Evolutionary conservation across 2,329 filamentous ascomycete genomes (phyloP), one percentile per base, ranked within the genome.

Genomic region (Cercospora sp.): DNA sequence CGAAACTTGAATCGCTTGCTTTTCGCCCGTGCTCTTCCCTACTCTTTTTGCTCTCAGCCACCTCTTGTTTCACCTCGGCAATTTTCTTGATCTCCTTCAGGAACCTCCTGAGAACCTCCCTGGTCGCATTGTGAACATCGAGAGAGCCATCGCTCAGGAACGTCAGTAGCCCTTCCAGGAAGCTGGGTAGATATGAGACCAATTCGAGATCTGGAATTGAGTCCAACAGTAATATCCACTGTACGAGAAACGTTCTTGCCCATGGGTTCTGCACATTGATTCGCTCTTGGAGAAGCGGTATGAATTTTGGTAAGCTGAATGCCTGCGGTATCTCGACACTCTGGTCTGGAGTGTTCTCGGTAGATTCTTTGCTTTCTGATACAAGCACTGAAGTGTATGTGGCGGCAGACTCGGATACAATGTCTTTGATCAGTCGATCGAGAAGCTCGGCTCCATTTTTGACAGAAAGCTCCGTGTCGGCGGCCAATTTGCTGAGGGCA

Each of bases 371-470:
- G 9, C 83, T 80, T 7, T 83, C 79, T 28, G 84, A 83, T 57
- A 87, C 86, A 26, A 99, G 83, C 9, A 97, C 87, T 0, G 95
- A 98, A 6, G 98, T 90, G 79, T 99, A 99, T 4, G 93, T 95
- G 53, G 94, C 92, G 13, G 94, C 94, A 5, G 94, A 97, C 80
- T 98, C 94, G 2, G 94, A 91, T 3, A 98, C 93, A 69, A 98
- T 97, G 75, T 98, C 94, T 80, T 97, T 97, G 77, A 99, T 90
- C 59, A 99, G 86, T 32, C 95, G 91, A 81, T 99, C 95, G 8
- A 99, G 86, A 60, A 99, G 86, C 79, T 99, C 95, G 24, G 95
- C 95, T 30, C 95, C 95, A 77, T 99, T 99, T 81, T 99, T 99
- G 67, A 99, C 96, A 0, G 94, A 98, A 5, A 97, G 84, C 79